Conservation (phyloP, 2,329 filamentous ascomycete species). For the Hypoxylon sp. region DNA sequence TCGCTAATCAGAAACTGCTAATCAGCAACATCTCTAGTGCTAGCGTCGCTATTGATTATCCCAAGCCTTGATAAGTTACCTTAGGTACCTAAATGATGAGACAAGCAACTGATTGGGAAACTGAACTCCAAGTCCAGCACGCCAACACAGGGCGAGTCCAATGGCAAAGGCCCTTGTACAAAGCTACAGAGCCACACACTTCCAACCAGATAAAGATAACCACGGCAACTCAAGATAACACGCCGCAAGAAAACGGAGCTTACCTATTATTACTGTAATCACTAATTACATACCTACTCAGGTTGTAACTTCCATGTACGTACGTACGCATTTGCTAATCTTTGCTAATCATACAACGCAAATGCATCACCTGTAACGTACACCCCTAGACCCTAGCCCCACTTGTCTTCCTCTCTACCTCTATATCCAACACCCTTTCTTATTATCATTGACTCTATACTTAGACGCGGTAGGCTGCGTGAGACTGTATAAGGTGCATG, state of each 20-base stretch:
- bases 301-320: constrained; percentile 20
- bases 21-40: no score
- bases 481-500: constrained; percentile 18
- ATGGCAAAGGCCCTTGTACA: background rate
- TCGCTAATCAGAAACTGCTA: constrained; percentile 9
- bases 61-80: background rate
- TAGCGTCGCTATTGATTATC: background rate
- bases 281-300: constrained; percentile 29
- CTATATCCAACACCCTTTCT: background rate
- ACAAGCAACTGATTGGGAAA: background rate
- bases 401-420: constrained; percentile 4
- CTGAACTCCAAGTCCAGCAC: background rate
- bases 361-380: constrained; percentile 25
- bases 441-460: constrained; percentile 25
- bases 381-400: background rate
- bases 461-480: constrained; percentile 13
- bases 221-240: constrained; percentile 17
- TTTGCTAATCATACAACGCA: constrained; percentile 24
- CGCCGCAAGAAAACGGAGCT: constrained; percentile 26
- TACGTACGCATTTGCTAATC: constrained; percentile 20
- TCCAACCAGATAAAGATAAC: background rate
- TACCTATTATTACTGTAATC: constrained; percentile 27
- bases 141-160: background rate
- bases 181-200: constrained; percentile 7
- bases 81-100: background rate